Evolutionary conservation across 1,284 basidiomycete species (phyloP), one percentile per base, ranked within the genome.

Genomic region (Fomitiporia mediterranea): DNA sequence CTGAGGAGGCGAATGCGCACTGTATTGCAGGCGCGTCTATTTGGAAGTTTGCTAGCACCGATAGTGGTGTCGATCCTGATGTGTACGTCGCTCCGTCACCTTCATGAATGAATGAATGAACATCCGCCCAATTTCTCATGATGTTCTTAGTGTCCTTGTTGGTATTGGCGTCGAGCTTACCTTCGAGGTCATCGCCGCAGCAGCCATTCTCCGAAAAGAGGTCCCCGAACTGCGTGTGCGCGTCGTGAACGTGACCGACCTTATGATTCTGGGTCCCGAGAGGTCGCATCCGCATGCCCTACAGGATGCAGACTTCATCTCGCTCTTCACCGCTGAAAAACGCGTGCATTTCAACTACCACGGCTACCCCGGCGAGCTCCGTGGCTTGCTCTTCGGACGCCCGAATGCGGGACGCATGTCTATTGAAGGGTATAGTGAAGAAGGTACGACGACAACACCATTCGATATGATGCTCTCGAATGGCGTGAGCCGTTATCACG

Each of bases 291-390:
- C 92, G 2, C 92, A 94, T 63, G 79, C 89, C 0, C 74, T 94
- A 48, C 76, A 69, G 60, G 74, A 82, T 43, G 77, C 77, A 1
- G 80, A 80, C 51, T 94, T 89, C 66, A 72, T 80, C 34, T 73
- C 77, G 21, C 75, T 93, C 25, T 91, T 94, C 72, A 91, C 89
- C 3, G 64, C 68, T 15, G 82, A 91, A 66, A 80, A 75, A 63
- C 80, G 82, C 0, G 72, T 94, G 43, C 79, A 90, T 65, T 79
- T 93, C 73, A 92, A 91, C 72, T 94, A 90, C 73, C 93, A 94
- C 68, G 88, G 91, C 1, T 93, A 89, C 66, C 82, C 84, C 0
- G 77, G 80, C 42, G 85, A 89, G 66, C 67, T 89, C 48, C 75
- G 79, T 64, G 82, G 83, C 4, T 62, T 89, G 61, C 66, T 89